Percentiles rank a stretch among this genome's conserved stretches.
These are phyloP conservation scores for Quercus parvula DNA, from an alignment of 306 rosid species.

Conservation along the genomic window DNA sequence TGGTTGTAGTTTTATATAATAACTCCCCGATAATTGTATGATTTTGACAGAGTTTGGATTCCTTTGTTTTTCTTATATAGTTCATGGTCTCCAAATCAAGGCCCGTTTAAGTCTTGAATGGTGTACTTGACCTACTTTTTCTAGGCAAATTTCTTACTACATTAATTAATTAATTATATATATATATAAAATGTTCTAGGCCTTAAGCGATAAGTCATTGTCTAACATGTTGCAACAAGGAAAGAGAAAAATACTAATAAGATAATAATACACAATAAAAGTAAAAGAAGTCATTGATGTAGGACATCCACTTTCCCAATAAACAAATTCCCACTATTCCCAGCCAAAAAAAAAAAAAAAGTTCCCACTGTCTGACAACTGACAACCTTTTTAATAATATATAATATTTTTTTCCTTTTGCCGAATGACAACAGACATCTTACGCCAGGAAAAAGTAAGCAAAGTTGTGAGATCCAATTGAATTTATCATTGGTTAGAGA, in stretches of 20 bases:
- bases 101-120: background rate
- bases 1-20: too few species aligned
- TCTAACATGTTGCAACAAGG: background rate
- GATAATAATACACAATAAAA: background rate
- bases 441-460: background rate
- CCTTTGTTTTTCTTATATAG: background rate
- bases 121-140: background rate
- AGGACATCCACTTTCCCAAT: slow-evolving; percentile 23
- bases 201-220: background rate
- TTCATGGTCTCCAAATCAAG: too few species aligned
- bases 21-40: too few species aligned
- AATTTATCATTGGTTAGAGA: background rate
- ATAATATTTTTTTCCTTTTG: background rate
- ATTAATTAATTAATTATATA: background rate
- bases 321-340: background rate
- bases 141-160: background rate
- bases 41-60: background rate
- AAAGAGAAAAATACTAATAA: background rate
- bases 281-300: background rate
- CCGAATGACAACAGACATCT: slow-evolving; percentile 13
- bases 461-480: background rate
- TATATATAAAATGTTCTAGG: background rate
- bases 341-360: background rate
- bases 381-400: background rate
- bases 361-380: slow-evolving; percentile 14